Evolutionary conservation across 2,329 filamentous ascomycete genomes (phyloP).

Genomic region (Alternaria solani): DNA sequence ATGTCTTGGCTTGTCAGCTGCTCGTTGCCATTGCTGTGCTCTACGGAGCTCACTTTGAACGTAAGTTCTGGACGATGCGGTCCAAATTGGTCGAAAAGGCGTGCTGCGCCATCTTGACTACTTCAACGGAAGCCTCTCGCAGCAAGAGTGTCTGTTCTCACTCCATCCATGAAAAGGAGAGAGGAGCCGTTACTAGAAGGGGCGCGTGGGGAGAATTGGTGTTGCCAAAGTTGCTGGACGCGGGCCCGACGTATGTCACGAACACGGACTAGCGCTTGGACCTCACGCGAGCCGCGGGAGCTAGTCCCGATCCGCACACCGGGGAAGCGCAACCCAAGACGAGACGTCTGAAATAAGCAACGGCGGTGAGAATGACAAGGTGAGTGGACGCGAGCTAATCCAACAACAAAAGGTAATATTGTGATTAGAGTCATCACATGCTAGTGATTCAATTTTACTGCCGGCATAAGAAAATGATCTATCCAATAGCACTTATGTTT

Average conservation of each 20-base stretch:
- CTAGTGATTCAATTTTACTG: background rate
- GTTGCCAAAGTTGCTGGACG: conserved; percentile 26
- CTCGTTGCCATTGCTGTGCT: background rate
- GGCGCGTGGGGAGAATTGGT: conserved; percentile 22
- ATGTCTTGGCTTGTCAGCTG: conserved; percentile 47
- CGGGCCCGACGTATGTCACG: conserved; percentile 24
- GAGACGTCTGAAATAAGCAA: background rate
- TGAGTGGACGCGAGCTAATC: background rate
- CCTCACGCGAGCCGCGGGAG: conserved; percentile 20
- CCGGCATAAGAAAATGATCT: background rate
- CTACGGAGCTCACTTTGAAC: conserved; percentile 58
- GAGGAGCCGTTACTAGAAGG: conserved; percentile 15
- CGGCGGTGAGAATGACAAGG: conserved; percentile 12
- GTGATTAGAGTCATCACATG: background rate
- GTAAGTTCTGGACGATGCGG: conserved; percentile 65
- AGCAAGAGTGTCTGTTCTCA: conserved; percentile 27
- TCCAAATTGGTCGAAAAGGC: conserved; percentile 53
- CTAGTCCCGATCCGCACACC: conserved; percentile 15
- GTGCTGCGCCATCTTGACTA: conserved; percentile 49
- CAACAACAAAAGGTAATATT: background rate
- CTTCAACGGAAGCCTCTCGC: conserved; percentile 48
- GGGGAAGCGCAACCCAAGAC: conserved; percentile 10
- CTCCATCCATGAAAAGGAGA: conserved; percentile 47
- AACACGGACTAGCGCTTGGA: conserved; percentile 29
- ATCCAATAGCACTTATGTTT: conserved; percentile 7